Conservation (phyloP, 805 yeast genomes). For the Saccharomycopsis javanensis region DNA sequence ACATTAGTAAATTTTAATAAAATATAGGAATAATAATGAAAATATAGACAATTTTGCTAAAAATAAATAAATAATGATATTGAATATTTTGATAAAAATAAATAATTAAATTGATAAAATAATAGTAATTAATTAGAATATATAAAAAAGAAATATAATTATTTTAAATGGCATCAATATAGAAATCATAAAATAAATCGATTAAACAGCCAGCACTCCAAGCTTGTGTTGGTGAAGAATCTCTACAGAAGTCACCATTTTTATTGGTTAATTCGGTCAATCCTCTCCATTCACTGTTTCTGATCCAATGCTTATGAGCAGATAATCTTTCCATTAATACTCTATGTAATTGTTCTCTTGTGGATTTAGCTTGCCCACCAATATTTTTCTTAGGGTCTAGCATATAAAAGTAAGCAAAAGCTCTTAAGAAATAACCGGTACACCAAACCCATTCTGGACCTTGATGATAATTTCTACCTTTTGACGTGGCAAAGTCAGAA, state of each 20-base stretch:
- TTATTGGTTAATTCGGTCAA: slow-evolving; percentile 86
- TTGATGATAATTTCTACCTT: slow-evolving; percentile 95
- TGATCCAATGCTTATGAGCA: slow-evolving; percentile 61
- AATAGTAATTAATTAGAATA: background rate
- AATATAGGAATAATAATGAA: too few species aligned
- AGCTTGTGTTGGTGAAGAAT: slow-evolving; percentile 93
- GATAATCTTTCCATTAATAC: slow-evolving; percentile 50
- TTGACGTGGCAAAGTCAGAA: slow-evolving; percentile 82
- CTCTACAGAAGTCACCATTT: slow-evolving; percentile 70
- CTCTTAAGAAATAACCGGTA: slow-evolving; percentile 78
- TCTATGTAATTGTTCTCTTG: slow-evolving; percentile 43
- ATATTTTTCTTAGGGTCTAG: slow-evolving; percentile 29
- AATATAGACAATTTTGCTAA: too few species aligned
- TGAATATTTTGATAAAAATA: background rate
- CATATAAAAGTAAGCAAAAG: slow-evolving; percentile 49
- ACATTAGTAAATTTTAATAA: too few species aligned
- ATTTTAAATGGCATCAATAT: background rate
- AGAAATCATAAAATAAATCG: slow-evolving; percentile 59
- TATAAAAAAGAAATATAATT: background rate
- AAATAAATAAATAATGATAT: background rate
- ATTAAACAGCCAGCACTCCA: slow-evolving; percentile 87
- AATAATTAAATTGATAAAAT: background rate
- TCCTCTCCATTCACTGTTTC: slow-evolving; percentile 85
- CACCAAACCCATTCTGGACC: slow-evolving; percentile 99
- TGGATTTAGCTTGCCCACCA: slow-evolving; percentile 21